Evolutionary conservation across 441 rosid species (phyloP), one percentile per base, ranked within the genome.

Genomic region (Populus tomentosa): DNA sequence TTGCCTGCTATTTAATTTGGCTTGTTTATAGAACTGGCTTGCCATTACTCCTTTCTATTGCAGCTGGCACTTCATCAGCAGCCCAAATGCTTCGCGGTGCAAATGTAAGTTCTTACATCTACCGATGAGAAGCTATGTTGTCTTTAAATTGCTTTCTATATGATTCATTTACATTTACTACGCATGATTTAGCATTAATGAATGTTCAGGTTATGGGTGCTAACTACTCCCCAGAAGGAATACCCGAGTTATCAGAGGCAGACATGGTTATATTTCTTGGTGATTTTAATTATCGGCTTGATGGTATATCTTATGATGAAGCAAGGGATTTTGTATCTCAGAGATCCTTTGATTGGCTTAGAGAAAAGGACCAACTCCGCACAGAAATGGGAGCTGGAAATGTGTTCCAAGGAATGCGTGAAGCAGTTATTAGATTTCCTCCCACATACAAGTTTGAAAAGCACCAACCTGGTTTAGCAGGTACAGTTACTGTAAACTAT

Each of bases 381-480:
- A 91, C 92, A 80, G 99, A 94, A 87, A 94, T 97, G 98, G 89
- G 89, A 86, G 91, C 91, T 64, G 98, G 98, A 76, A 93, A 85
- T 83, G 98, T 94, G 80, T 97, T 97, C 85, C 98, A 97, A 87
- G 99, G 99, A 81, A 97, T 97, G 98, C 97, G 94, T 4, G 99
- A 97, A 85, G 99, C 97, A 13, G 80, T 90, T 76, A 88, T 93
- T 82, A 88, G 88, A 76, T 97, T 94, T 78, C 99, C 99, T 81
- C 99, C 99, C 66, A 94, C 99, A 30, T 97, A 97, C 88, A 97
- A 94, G 85, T 97, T 97, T 80, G 99, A 94, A 85, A 92, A 93
- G 83, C 89, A 91, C 78, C 90, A 88, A 30, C 90, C 93, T 59
- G 99, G 99, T 82, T 87, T 94, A 87, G 97, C 94, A 90, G 99